Evolutionary conservation across 768 basidiomycete species (phyloP), one percentile per base, ranked within the genome.

Genomic region (Coprinopsis sp.): DNA sequence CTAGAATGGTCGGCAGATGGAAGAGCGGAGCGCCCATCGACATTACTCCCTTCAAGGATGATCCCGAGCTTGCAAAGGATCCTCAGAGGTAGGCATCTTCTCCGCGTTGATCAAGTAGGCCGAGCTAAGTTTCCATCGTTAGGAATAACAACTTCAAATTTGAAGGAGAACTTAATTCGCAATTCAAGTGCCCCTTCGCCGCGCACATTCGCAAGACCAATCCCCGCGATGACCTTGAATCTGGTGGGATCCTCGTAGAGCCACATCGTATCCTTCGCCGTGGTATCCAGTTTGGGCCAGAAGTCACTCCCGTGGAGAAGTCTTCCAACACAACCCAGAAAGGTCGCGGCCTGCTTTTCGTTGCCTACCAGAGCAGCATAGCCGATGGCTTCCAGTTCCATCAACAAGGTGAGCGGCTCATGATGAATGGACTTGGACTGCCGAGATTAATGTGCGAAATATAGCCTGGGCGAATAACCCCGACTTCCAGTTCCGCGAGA

Each of bases 1-100:
- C 77, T 14, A 66, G 77, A 43, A 62, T 79, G 50, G 64, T 78
- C 19, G 78, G 78, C 11, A 64, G 78, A 18, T 79, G 76, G 77
- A 77, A 75, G 68, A 76, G 73, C 38, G 74, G 75, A 72, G 55
- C 33, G 68, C 55, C 25, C n/a, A 19, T 37, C 62, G 51, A 64
- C 27, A 77, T 66, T 61, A 37, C 58, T 43, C 40, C 40, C 5
- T 42, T 42, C 40, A 28, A 42, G 24, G 76, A 77, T 46, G 69
- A 77, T 45, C 64, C 57, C 4, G 53, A 23, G 4, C 63, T 70
- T 44, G 69, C 61, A 3, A 46, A 51, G 3, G 66, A 76, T 55
- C 57, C 64, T 7, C 50, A 64, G 23, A 64, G 64, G 71, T 69
- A 49, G 43, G 44, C 12, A 11, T 13, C 36, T 23, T 46, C 31